Evolutionary conservation across 148 eudicot species (phyloP).

Genomic region (Silene latifolia): DNA sequence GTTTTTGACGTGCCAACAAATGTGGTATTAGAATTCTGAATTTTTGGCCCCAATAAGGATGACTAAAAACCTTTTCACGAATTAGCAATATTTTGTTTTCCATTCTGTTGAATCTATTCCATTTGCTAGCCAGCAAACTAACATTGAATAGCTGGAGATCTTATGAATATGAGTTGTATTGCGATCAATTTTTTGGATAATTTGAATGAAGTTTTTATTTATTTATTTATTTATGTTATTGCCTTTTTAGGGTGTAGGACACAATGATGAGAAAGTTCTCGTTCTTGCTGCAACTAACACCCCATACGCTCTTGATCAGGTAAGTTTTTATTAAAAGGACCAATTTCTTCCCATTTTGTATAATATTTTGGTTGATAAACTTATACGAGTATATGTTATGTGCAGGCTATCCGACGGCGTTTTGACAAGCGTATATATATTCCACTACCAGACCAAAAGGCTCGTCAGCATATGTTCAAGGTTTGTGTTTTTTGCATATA

Average conservation of each 20-base stretch:
- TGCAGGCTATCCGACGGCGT: slow-evolving; percentile 86
- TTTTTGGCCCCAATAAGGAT: not conserved
- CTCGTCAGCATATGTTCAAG: slow-evolving; percentile 96
- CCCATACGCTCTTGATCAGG: slow-evolving; percentile 97
- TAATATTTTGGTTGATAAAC: not conserved
- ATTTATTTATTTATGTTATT: slow-evolving; percentile 1
- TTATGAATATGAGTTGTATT: not conserved
- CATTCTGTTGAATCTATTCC: too few relatives aligned
- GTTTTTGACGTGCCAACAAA: not conserved
- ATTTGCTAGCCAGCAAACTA: not conserved
- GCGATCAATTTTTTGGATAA: too few relatives aligned
- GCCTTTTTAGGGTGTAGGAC: slow-evolving; percentile 77
- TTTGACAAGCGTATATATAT: slow-evolving; percentile 98
- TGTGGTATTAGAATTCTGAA: not conserved
- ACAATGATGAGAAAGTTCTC: slow-evolving; percentile 93
- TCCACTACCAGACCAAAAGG: slow-evolving; percentile 92
- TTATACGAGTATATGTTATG: slow-evolving; percentile 2
- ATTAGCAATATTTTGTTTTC: not conserved
- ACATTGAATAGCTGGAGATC: not conserved
- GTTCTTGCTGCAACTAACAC: slow-evolving; percentile 97
- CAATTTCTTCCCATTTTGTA: not conserved
- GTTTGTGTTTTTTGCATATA: slow-evolving; percentile 26
- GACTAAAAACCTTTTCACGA: not conserved
- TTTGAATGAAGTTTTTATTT: not conserved
- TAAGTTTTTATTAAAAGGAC: slow-evolving; percentile 8